These are phyloP conservation scores for Calocybe indica DNA, from an alignment of 768 basidiomycete species.

Conservation along the genomic window DNA sequence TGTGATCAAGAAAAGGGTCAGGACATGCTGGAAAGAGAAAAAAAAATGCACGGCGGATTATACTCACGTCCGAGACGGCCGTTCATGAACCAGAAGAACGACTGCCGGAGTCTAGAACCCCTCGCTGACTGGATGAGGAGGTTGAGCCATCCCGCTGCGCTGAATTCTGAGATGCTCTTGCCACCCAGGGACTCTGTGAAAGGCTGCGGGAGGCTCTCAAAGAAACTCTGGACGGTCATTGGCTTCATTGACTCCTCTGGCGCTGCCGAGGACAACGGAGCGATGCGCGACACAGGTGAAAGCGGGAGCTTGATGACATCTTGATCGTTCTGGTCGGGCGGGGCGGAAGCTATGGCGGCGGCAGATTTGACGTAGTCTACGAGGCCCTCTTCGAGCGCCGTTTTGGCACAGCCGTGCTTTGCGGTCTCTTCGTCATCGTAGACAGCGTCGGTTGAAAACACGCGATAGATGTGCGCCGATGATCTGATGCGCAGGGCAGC, in stretches of 20 bases:
- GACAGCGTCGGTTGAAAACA: neutral
- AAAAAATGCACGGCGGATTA: neutral
- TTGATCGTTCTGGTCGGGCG: neutral
- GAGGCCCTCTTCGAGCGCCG: neutral
- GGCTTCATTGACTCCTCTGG: conserved; percentile 9
- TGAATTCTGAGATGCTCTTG: conserved; percentile 42
- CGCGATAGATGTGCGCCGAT: too few species aligned
- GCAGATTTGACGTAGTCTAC: neutral
- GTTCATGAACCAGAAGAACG: conserved; percentile 38
- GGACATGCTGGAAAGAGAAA: conserved; percentile 1
- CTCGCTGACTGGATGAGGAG: conserved; percentile 42
- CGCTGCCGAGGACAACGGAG: too few species aligned
- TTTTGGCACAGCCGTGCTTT: neutral
- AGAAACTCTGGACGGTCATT: conserved; percentile 49
- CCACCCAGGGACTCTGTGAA: conserved; percentile 49
- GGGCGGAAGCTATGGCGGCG: neutral
- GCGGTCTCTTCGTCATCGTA: neutral
- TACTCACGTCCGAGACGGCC: conserved; percentile 38
- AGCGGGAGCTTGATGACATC: neutral
- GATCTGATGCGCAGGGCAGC: too few species aligned
- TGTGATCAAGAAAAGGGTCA: conserved; percentile 14
- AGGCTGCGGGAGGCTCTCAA: conserved; percentile 60
- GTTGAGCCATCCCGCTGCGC: conserved; percentile 51
- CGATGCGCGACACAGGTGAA: too few species aligned
- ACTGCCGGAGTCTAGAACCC: conserved; percentile 37